Percentiles rank a stretch among this genome's conserved stretches.
phyloP scores from a whole-genome alignment of 2,329 filamentous ascomycete species.

The Ophiostoma himal-ulmi region DNA sequence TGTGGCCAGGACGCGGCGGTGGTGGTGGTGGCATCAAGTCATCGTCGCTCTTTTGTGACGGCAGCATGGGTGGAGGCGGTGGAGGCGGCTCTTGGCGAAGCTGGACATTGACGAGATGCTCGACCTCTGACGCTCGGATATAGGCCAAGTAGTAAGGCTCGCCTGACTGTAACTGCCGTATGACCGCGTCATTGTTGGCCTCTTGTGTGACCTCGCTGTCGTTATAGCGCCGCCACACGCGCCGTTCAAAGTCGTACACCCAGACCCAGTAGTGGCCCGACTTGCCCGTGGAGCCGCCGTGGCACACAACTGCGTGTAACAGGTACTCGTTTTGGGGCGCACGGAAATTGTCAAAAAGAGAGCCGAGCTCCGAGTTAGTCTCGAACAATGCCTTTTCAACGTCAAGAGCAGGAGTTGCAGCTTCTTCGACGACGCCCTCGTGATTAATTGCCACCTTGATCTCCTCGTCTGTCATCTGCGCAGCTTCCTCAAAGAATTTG shows the following conservation, averaged over 20 bases:
- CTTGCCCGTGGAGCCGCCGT: conserved; percentile 60
- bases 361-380: conserved; percentile 35
- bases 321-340: conserved; percentile 60
- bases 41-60: not conserved
- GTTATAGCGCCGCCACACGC: conserved; percentile 90
- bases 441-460: conserved; percentile 15
- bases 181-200: conserved; percentile 61
- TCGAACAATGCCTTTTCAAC: not conserved
- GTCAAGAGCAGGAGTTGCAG: not conserved
- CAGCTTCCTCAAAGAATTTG: conserved; percentile 16
- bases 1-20: not conserved
- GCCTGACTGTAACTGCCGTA: conserved; percentile 61
- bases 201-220: conserved; percentile 71
- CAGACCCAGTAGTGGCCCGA: conserved; percentile 96
- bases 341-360: conserved; percentile 58
- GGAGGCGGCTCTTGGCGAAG: conserved; percentile 11
- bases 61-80: not conserved
- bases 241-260: conserved; percentile 78
- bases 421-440: conserved; percentile 7
- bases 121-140: conserved; percentile 31
- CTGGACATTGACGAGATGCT: conserved; percentile 30
- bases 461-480: conserved; percentile 13
- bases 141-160: conserved; percentile 53
- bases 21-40: not conserved
- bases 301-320: conserved; percentile 89